A percentile compares a stretch with the other conserved stretches of the same genome.
Conservation (phyloP, 768 basidiomycete genomes). For the Clitopilus passeckerianus region DNA sequence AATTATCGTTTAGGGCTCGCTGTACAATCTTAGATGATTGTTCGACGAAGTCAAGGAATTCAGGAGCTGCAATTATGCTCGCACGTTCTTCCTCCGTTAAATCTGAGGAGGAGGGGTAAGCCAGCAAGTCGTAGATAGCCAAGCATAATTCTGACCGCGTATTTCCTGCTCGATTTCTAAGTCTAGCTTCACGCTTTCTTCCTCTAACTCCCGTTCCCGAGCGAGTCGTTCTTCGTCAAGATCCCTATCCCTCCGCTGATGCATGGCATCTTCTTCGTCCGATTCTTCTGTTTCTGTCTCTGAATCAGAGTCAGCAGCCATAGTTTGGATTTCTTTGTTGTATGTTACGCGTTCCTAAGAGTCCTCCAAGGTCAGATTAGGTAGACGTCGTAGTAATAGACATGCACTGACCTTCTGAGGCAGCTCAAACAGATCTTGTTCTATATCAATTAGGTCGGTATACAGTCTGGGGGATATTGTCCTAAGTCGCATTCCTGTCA, state of each 20-base stretch:
- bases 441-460: slow-evolving; percentile 82
- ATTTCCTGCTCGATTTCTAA: slow-evolving; percentile 86
- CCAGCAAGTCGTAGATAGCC: not conserved
- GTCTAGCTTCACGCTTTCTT: slow-evolving; percentile 79
- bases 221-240: slow-evolving; percentile 62
- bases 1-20: slow-evolving; percentile 89
- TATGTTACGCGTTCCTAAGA: slow-evolving; percentile 72
- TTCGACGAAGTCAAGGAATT: slow-evolving; percentile 92
- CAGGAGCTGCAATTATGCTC: slow-evolving; percentile 80
- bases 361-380: not conserved
- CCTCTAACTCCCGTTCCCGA: slow-evolving; percentile 75
- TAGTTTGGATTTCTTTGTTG: slow-evolving; percentile 83
- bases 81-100: slow-evolving; percentile 82
- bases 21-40: slow-evolving; percentile 94
- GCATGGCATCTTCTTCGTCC: slow-evolving; percentile 63
- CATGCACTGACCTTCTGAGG: slow-evolving; percentile 65
- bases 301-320: slow-evolving; percentile 53
- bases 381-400: not conserved
- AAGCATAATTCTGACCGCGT: slow-evolving; percentile 43
- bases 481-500: slow-evolving; percentile 25
- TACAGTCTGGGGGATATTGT: slow-evolving; percentile 59
- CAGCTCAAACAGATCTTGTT: slow-evolving; percentile 86
- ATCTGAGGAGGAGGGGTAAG: slow-evolving; percentile 37
- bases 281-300: slow-evolving; percentile 51
- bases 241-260: slow-evolving; percentile 57